Percentiles rank a stretch among this genome's conserved stretches.
These are phyloP conservation scores for Epichloe typhina DNA, from an alignment of 2,329 filamentous ascomycete genomes.

Conservation along the genomic window DNA sequence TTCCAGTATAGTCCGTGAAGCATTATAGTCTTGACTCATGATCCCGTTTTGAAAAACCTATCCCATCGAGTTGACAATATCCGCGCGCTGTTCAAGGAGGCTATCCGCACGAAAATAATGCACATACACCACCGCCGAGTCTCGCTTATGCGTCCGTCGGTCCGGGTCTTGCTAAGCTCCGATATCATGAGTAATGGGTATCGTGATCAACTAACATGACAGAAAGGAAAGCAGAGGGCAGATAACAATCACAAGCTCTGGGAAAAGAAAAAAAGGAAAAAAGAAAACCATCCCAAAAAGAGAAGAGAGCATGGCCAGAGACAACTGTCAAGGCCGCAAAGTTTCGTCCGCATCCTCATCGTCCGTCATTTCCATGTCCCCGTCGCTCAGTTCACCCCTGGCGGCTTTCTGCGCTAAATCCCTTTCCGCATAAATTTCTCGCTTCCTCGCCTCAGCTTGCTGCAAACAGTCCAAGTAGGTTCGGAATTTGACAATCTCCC, in stretches of 20 bases:
- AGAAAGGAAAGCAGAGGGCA: not conserved
- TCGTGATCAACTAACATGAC: not conserved
- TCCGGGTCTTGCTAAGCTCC: too few relatives aligned
- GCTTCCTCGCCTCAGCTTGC: conserved; percentile 55
- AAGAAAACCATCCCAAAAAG: not conserved
- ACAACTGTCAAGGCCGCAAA: conserved; percentile 15
- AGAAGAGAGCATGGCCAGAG: not conserved
- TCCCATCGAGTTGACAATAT: not conserved
- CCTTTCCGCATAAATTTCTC: conserved; percentile 55
- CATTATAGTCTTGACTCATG: conserved; percentile 3
- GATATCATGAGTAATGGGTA: not conserved
- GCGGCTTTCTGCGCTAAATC: conserved; percentile 37
- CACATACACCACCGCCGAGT: not conserved
- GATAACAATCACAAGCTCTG: not conserved
- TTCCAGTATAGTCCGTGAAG: not conserved
- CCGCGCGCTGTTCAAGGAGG: not conserved
- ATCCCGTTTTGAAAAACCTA: not conserved
- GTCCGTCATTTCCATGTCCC: conserved; percentile 21
- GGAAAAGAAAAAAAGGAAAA: not conserved
- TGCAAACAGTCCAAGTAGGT: conserved; percentile 84
- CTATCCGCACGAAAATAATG: not conserved
- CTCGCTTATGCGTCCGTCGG: not conserved
- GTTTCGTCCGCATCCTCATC: conserved; percentile 24
- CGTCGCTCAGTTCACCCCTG: conserved; percentile 31
- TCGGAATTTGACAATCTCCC: conserved; percentile 92